Evolutionary conservation across 805 yeast species (phyloP), one percentile per base, ranked within the genome.

Genomic region (Ogataea pignaliae): DNA sequence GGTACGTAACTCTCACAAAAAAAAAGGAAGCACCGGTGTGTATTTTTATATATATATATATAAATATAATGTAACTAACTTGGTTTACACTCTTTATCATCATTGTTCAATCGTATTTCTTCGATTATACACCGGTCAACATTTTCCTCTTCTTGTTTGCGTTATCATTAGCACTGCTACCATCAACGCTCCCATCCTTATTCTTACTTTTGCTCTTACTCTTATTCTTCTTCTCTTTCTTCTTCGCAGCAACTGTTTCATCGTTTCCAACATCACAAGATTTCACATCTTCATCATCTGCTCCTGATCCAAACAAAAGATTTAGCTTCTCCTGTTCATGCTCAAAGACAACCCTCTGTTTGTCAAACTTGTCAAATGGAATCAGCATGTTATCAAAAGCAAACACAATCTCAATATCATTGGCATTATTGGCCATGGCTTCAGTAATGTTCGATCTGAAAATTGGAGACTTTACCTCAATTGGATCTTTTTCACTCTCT

Each of bases 311-410:
- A 37, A 63, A 61, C 13, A 62, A 39, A 3, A 29, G 31, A 18
- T 52, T 66, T 56, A 50, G 45, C 61, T 32, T 51, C 29, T 49
- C 46, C 33, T 58, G 60, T 30, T 68, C 67, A 28, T 51, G 60
- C 26, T 54, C 57, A 35, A 63, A 55, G 3, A 59, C 52, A 7
- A 43, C 46, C 33, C 60, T 47, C 42, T 66, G 70, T 13, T 43
- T 34, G 32, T 70, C 70, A 39, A 83, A 66, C 16, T 73, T 70
- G 4, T 65, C 66, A 42, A 71, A 66, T 37, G 63, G 63, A 10
- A 80, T 65, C 42, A 71, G 67, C 83, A 82, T 80, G 29, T 84
- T 79, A 59, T 84, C 91, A 57, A 79, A 82, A 1, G 85, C 89
- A 58, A 80, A 71, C 10, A 64, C 66, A 67, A 63, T 59, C 61